phyloP scores from a whole-genome alignment of 1,139 yeast genomes.

The Ogataea hybrid region DNA sequence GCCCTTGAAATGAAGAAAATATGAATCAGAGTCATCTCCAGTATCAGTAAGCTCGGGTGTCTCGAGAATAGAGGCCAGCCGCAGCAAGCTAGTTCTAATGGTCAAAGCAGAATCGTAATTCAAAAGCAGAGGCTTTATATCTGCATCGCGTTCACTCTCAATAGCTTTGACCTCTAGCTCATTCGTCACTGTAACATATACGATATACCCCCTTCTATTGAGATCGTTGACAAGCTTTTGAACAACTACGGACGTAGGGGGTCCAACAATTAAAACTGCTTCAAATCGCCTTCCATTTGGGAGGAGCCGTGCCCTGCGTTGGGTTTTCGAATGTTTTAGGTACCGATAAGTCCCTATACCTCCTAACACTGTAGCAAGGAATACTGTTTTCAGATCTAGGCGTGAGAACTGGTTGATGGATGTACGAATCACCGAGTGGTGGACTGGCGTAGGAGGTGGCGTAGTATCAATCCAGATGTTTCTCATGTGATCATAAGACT shows the following conservation, averaged over 20 bases:
- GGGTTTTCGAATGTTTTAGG: not conserved
- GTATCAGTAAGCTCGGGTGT: conserved; percentile 16
- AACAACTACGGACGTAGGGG: too few relatives aligned
- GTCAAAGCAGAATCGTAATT: conserved; percentile 38
- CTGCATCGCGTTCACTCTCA: too few relatives aligned
- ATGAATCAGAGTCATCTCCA: conserved; percentile 12
- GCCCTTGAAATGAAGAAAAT: conserved; percentile 29
- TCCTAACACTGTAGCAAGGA: conserved; percentile 7
- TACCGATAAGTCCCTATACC: not conserved
- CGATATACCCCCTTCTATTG: too few relatives aligned
- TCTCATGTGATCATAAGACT: not conserved
- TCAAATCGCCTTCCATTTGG: too few relatives aligned
- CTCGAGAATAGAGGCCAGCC: conserved; percentile 41
- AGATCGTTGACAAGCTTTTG: too few relatives aligned
- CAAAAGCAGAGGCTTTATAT: conserved; percentile 53
- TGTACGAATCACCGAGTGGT: not conserved
- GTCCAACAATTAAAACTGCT: too few relatives aligned
- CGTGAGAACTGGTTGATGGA: too few relatives aligned
- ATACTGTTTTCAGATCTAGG: not conserved
- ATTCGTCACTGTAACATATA: too few relatives aligned
- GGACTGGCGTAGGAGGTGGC: not conserved
- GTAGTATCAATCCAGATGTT: not conserved
- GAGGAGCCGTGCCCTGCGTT: conserved; percentile 58
- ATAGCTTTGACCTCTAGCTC: too few relatives aligned
- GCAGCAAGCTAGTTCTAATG: conserved; percentile 40